These are phyloP conservation scores for Pichia sp. DNA, from an alignment of 1,139 yeast species.

Conservation along the genomic window DNA sequence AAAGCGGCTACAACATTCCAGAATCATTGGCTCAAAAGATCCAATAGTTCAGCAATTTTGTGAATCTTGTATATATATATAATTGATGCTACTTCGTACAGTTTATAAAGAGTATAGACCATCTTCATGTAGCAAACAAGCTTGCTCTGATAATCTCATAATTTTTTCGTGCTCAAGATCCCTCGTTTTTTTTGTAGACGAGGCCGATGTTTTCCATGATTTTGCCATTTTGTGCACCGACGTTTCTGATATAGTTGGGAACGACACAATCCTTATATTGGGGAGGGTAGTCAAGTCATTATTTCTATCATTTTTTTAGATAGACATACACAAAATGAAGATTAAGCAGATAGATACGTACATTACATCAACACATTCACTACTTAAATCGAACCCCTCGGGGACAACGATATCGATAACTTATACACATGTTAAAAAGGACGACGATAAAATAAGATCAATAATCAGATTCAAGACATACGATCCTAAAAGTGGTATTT, in stretches of 20 bases:
- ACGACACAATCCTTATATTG: neutral
- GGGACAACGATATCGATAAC: conserved; percentile 46
- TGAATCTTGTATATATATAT: conserved; percentile 1
- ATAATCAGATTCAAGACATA: conserved; percentile 60
- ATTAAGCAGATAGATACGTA: conserved; percentile 46
- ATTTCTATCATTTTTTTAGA: neutral
- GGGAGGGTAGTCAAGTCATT: neutral
- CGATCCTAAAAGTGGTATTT: conserved; percentile 67
- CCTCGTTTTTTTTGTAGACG: neutral
- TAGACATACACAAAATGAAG: conserved; percentile 12
- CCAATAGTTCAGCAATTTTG: neutral
- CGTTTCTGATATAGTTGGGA: neutral
- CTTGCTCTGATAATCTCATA: neutral
- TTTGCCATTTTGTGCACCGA: neutral
- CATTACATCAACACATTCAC: conserved; percentile 43
- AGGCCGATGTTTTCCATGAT: neutral
- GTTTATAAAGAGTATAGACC: neutral
- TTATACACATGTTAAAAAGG: conserved; percentile 32
- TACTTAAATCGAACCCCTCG: conserved; percentile 48
- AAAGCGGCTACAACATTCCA: conserved; percentile 19
- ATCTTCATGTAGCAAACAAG: neutral
- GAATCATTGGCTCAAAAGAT: conserved; percentile 6
- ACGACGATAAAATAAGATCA: conserved; percentile 19
- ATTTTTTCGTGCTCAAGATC: neutral
- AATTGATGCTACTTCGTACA: neutral